A percentile compares a stretch with the other conserved stretches of the same genome.
Evolutionary conservation across 2,329 filamentous ascomycete species (phyloP).

Genomic region (Fusarium beomiforme): DNA sequence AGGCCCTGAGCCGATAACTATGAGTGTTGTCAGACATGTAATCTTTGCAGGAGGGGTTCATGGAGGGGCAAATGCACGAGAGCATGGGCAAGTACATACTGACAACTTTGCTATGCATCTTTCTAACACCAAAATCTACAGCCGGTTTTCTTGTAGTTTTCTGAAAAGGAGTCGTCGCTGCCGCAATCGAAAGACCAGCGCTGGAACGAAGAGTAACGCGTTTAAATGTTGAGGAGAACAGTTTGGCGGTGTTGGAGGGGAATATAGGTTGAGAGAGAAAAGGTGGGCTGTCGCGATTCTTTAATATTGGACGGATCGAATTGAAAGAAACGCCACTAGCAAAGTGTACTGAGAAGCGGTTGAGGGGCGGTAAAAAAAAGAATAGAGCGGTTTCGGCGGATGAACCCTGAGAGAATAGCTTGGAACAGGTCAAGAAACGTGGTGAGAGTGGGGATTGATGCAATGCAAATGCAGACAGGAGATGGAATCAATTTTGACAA

Average conservation of each 20-base stretch:
- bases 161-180: slow-evolving; percentile 71
- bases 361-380: slow-evolving; percentile 21
- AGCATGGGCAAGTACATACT: slow-evolving; percentile 65
- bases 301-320: background rate
- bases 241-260: slow-evolving; percentile 69
- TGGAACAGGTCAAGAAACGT: slow-evolving; percentile 1
- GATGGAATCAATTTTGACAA: slow-evolving; percentile 34
- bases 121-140: slow-evolving; percentile 57
- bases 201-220: slow-evolving; percentile 78
- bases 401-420: slow-evolving; percentile 9
- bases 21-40: slow-evolving; percentile 10
- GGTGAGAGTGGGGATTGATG: slow-evolving; percentile 14
- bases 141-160: slow-evolving; percentile 53
- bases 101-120: slow-evolving; percentile 93
- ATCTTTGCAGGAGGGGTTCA: slow-evolving; percentile 4
- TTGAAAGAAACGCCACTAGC: slow-evolving; percentile 10
- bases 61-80: slow-evolving; percentile 16
- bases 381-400: slow-evolving; percentile 31
- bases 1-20: slow-evolving; percentile 91
- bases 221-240: slow-evolving; percentile 88
- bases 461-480: slow-evolving; percentile 11
- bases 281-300: slow-evolving; percentile 33
- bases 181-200: slow-evolving; percentile 77
- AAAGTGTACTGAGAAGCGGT: background rate
- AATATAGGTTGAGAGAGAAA: background rate